A percentile compares a stretch with the other conserved stretches of the same genome.
phyloP scores from a whole-genome alignment of 441 rosid genomes.

The Sinapis alba region DNA sequence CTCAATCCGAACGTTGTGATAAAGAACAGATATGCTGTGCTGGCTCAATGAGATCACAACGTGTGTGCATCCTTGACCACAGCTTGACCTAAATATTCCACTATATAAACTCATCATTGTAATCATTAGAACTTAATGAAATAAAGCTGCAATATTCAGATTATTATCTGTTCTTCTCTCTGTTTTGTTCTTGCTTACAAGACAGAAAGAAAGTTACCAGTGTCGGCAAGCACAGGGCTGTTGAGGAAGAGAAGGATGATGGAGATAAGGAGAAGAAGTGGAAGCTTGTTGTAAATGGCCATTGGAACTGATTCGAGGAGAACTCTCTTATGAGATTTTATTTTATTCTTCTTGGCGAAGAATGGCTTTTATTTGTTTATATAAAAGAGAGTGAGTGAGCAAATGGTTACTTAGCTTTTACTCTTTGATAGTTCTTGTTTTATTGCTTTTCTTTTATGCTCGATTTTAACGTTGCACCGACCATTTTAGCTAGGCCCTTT shows the following conservation, averaged over 20 bases:
- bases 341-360: not conserved
- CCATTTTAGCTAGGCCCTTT: not conserved
- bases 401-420: constrained; percentile 24
- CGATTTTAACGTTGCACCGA: constrained; percentile 24
- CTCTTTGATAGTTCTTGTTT: constrained; percentile 24
- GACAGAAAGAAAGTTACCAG: constrained; percentile 30
- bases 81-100: too few relatives aligned
- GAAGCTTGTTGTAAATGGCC: constrained; percentile 34
- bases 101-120: too few relatives aligned
- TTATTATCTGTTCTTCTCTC: too few relatives aligned
- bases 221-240: constrained; percentile 29
- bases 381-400: constrained; percentile 16
- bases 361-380: constrained; percentile 18
- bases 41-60: too few relatives aligned
- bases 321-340: not conserved
- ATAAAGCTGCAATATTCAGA: too few relatives aligned
- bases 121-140: too few relatives aligned
- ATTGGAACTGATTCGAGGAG: not conserved
- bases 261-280: constrained; percentile 33
- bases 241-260: constrained; percentile 29
- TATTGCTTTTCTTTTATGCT: constrained; percentile 25
- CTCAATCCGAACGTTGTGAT: too few relatives aligned
- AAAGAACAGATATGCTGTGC: too few relatives aligned
- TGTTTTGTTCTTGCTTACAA: too few relatives aligned
- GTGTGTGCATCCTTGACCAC: too few relatives aligned